These are phyloP conservation scores for Pezicula neosporulosa DNA, from an alignment of 2,329 filamentous ascomycete genomes.

Conservation along the genomic window DNA sequence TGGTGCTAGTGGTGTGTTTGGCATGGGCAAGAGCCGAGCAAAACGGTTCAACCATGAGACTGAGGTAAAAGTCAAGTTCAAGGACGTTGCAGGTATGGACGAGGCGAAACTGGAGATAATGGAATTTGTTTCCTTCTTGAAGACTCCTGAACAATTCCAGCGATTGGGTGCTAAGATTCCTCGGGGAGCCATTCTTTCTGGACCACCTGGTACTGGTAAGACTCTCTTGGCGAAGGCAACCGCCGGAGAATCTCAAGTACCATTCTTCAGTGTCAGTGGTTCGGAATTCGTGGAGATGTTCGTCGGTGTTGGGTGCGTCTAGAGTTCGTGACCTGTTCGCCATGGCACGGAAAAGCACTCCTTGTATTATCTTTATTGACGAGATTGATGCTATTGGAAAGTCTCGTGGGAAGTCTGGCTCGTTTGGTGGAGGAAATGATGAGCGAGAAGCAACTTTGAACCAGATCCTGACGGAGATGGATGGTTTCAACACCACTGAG, in stretches of 20 bases:
- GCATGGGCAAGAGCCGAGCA: constrained; percentile 91
- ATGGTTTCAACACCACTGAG: constrained; percentile 95
- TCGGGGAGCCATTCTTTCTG: constrained; percentile 91
- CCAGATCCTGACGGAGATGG: constrained; percentile 98
- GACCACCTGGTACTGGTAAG: constrained; percentile 98
- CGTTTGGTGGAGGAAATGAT: constrained; percentile 86
- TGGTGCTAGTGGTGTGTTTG: constrained; percentile 78
- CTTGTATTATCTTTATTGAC: constrained; percentile 99
- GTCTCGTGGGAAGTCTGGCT: constrained; percentile 75
- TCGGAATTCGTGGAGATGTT: constrained; percentile 99
- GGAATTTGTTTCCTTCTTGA: constrained; percentile 97
- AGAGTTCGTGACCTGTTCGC: constrained; percentile 92
- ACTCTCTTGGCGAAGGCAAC: constrained; percentile 96
- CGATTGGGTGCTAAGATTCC: constrained; percentile 96
- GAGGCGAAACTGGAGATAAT: constrained; percentile 98
- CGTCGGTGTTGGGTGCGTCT: constrained; percentile 95
- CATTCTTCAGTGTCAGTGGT: constrained; percentile 97
- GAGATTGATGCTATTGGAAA: constrained; percentile 98
- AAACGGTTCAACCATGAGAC: constrained; percentile 98
- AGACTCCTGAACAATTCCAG: constrained; percentile 89
- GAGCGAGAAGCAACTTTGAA: constrained; percentile 96
- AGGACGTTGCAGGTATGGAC: constrained; percentile 96
- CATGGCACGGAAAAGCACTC: constrained; percentile 90
- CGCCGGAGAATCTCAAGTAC: constrained; percentile 92
- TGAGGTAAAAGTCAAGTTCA: constrained; percentile 93